Evolutionary conservation across 768 basidiomycete genomes (phyloP), one percentile per base, ranked within the genome.

Genomic region (Hygrocybe coccinea): DNA sequence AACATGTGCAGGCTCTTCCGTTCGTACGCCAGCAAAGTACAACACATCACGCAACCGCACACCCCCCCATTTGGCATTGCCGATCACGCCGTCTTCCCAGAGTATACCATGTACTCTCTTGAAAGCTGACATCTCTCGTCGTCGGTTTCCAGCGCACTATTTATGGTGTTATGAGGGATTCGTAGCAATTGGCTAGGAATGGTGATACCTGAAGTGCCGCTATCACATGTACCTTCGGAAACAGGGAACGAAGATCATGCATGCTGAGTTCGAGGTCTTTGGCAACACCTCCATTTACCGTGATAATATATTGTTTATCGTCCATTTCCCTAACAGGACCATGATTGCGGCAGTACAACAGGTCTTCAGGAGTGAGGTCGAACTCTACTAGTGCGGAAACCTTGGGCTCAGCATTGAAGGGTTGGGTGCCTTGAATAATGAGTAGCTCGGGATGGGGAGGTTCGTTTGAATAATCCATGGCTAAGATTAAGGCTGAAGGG

Each of bases 271-370:
- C 61, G 19, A 71, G 44, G 10, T 75, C 71, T 25, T 61, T 61
- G 37, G 70, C 65, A 50, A 66, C 64, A 11, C 64, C 62, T 45
- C 72, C 75, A 34, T 70, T 74, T 50, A 82, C 59, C 17, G 68
- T 63, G 25, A 83, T 50, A 3, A 59, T 61, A 66, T 79, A 83
- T 2, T 69, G 62, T n/a, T 73, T 71, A 22, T 74, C 73, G 56
- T 78, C 74, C 50, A 82, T 78, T 45, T 78, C 74, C 10, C 76
- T 70, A 34, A 82, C 82, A 55, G 76, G 77, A 44, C 86, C 82
- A 61, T 89, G 87, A 62, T 89, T 89, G 34, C 88, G 81, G 56
- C 81, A 82, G 62, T 87, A 91, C 9, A 84, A 74, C n/a, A 85
- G 72, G 44, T 79, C 78, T 51, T 79, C 77, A 1, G 87, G 86